phyloP scores from a whole-genome alignment of 2,329 filamentous ascomycete genomes.

The Stemphylium vesicarium region DNA sequence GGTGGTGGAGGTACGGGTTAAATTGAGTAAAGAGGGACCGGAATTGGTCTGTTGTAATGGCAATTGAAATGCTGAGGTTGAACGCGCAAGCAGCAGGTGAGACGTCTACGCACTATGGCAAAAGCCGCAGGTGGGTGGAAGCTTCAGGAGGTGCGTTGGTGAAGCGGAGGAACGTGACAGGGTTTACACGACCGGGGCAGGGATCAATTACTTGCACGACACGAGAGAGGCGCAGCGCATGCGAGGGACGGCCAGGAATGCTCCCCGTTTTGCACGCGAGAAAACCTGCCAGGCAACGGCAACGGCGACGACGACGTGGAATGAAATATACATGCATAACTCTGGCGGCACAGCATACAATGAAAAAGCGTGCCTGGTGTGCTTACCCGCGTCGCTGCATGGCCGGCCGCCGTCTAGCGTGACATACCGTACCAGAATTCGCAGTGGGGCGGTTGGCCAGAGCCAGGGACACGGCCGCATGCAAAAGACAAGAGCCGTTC shows the following conservation, averaged over 20 bases:
- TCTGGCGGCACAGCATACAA: background rate
- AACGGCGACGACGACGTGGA: too few relatives aligned
- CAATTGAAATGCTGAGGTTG: conserved; percentile 27
- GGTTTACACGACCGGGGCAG: conserved; percentile 24
- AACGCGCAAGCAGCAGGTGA: conserved; percentile 20
- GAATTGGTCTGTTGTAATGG: conserved; percentile 14
- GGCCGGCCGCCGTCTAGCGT: conserved; percentile 4
- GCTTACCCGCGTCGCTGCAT: conserved; percentile 1
- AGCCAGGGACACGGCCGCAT: conserved; percentile 12
- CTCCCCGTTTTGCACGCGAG: too few relatives aligned
- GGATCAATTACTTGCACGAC: conserved; percentile 23
- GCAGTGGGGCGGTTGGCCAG: conserved; percentile 18
- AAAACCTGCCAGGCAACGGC: too few relatives aligned
- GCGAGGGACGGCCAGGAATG: too few relatives aligned
- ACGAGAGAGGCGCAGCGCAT: conserved; percentile 10
- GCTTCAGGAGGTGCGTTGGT: conserved; percentile 39
- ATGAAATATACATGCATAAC: background rate
- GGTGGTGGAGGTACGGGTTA: background rate
- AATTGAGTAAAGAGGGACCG: background rate
- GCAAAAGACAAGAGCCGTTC: conserved; percentile 3
- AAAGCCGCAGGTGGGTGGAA: conserved; percentile 27
- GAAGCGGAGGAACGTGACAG: conserved; percentile 32
- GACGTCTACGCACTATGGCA: conserved; percentile 15
- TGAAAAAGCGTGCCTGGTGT: conserved; percentile 1
- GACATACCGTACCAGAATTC: conserved; percentile 15